Conservation (phyloP, 257 asterid species). For the Lithospermum erythrorhizon region DNA sequence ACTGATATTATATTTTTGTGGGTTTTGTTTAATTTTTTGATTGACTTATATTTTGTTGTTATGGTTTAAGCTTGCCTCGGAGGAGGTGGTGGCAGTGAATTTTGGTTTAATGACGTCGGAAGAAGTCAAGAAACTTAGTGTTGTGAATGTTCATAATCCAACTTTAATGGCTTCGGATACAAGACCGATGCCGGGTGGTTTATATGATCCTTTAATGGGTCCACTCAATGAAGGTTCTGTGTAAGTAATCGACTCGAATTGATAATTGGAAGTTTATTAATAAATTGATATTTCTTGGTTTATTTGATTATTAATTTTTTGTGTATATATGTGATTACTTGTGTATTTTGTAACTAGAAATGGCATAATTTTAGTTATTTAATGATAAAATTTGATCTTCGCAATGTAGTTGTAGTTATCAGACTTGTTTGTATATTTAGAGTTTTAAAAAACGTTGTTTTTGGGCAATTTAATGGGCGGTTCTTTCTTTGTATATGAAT, state of each 20-base stretch:
- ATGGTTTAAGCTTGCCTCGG: slow-evolving; percentile 28
- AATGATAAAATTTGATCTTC: too few species aligned
- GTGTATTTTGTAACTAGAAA: too few species aligned
- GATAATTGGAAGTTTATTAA: too few species aligned
- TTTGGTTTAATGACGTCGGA: slow-evolving; percentile 63
- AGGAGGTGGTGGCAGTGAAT: slow-evolving; percentile 47
- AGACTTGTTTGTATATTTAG: too few species aligned
- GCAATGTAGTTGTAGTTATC: too few species aligned
- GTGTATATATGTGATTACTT: too few species aligned
- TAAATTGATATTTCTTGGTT: too few species aligned
- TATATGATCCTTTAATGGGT: slow-evolving; percentile 78
- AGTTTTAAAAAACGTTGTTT: too few species aligned
- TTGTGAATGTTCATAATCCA: slow-evolving; percentile 46
- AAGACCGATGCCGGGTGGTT: slow-evolving; percentile 53
- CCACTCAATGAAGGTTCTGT: slow-evolving; percentile 14
- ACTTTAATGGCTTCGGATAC: slow-evolving; percentile 40
- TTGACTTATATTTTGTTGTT: not conserved
- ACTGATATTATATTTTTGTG: not conserved
- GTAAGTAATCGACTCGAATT: not conserved
- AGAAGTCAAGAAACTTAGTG: slow-evolving; percentile 62
- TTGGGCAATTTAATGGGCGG: too few species aligned
- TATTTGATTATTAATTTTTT: too few species aligned
- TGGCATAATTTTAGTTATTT: too few species aligned
- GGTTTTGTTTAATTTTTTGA: not conserved
- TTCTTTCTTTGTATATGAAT: too few species aligned